phyloP scores from a whole-genome alignment of 139 green algal genomes.

The Ulvella scutata region DNA sequence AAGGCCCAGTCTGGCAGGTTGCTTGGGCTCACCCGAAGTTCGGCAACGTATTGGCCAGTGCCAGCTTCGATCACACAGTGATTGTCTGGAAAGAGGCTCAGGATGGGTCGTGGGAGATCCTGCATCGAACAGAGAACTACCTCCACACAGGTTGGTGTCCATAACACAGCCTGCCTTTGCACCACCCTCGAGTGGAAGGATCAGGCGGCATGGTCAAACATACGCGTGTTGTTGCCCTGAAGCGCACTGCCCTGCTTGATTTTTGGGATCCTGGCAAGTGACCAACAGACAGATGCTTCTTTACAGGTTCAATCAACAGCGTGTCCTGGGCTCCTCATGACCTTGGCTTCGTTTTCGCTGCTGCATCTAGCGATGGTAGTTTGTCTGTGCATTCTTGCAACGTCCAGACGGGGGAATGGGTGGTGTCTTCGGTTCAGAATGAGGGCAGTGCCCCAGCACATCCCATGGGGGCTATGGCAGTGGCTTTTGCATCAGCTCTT shows the following conservation, averaged over 20 bases:
- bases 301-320: slow-evolving; percentile 76
- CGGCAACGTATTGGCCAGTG: slow-evolving; percentile 78
- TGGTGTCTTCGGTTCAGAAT: slow-evolving; percentile 13
- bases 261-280: no score
- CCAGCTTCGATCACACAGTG: slow-evolving; percentile 80
- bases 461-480: not conserved
- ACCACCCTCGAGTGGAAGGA: no score
- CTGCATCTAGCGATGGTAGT: slow-evolving; percentile 79
- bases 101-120: slow-evolving; percentile 53
- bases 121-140: slow-evolving; percentile 29
- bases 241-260: no score
- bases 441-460: not conserved
- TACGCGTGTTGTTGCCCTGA: no score
- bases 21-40: slow-evolving; percentile 92
- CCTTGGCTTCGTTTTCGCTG: slow-evolving; percentile 71
- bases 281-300: not conserved
- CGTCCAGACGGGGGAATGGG: not conserved
- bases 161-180: no score
- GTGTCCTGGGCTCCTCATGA: slow-evolving; percentile 87
- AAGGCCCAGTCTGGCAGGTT: slow-evolving; percentile 81
- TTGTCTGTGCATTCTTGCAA: slow-evolving; percentile 43
- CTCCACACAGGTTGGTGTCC: slow-evolving; percentile 30
- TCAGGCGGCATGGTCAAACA: no score
- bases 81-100: slow-evolving; percentile 84
- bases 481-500: not conserved